Conservation (phyloP, 305 asterid species). For the Coffea humblotiana region DNA sequence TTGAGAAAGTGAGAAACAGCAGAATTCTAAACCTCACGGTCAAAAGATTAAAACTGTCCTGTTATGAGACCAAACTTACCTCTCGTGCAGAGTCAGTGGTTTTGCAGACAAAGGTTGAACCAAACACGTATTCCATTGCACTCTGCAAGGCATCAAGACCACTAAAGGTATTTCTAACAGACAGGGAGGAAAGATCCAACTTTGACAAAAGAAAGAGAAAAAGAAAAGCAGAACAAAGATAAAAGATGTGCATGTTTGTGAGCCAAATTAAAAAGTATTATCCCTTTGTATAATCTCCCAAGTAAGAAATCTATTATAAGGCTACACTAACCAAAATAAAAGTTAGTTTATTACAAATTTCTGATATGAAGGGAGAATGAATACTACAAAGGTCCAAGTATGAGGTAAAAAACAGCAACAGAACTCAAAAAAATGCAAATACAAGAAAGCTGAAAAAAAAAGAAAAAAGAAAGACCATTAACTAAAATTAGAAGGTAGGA, state of each 20-base stretch:
- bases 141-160: constrained; percentile 52
- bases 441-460: not conserved
- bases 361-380: not conserved
- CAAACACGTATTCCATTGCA: constrained; percentile 94
- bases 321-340: not conserved
- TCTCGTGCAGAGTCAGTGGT: constrained; percentile 75
- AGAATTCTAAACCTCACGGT: constrained; percentile 11
- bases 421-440: not conserved
- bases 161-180: constrained; percentile 19
- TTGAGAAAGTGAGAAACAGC: not conserved
- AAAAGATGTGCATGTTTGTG: not conserved
- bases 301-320: not conserved
- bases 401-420: not conserved
- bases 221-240: too few relatives aligned
- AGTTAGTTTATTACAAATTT: not conserved
- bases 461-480: constrained; percentile 2
- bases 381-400: not conserved
- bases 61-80: constrained; percentile 41
- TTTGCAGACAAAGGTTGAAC: constrained; percentile 95
- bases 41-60: not conserved
- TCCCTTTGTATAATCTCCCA: not conserved
- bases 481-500: constrained; percentile 11
- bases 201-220: not conserved
- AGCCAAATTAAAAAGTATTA: not conserved
- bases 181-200: not conserved